A percentile compares a stretch with the other conserved stretches of the same genome.
Conservation (phyloP, 805 yeast genomes). For the Lachancea thermotolerans region DNA sequence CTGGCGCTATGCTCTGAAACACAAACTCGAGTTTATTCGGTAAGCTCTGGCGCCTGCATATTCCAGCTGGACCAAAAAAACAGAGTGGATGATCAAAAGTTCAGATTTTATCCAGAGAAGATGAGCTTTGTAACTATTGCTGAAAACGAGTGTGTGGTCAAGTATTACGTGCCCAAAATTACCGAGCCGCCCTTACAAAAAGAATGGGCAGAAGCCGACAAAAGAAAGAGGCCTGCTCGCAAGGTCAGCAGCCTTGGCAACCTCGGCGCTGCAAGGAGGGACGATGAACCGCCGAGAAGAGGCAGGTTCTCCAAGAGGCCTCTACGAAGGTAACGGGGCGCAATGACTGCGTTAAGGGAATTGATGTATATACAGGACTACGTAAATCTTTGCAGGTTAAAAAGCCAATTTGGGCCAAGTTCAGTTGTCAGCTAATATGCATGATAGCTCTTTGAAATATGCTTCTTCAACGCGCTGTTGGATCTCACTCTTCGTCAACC, state of each 20-base stretch:
- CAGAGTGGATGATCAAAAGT: background rate
- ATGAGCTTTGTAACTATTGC: constrained; percentile 19
- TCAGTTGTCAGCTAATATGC: constrained; percentile 31
- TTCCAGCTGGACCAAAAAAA: background rate
- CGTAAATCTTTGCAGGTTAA: background rate
- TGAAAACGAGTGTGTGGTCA: constrained; percentile 17
- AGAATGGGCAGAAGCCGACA: background rate
- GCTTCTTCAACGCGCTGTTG: constrained; percentile 41
- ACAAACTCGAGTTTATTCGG: background rate
- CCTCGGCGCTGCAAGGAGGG: background rate
- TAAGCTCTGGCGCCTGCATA: background rate
- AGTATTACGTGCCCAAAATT: constrained; percentile 4
- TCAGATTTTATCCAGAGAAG: constrained; percentile 24
- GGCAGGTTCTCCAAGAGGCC: constrained; percentile 4
- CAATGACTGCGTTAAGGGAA: background rate
- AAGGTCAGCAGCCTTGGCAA: background rate
- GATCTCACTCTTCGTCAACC: constrained; percentile 83
- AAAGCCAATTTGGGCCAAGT: background rate
- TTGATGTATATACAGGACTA: constrained; percentile 8
- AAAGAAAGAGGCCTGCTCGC: background rate
- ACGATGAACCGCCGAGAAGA: constrained; percentile 1
- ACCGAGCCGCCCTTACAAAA: background rate
- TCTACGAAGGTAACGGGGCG: background rate
- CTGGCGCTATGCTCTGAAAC: constrained; percentile 11
- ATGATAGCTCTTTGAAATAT: constrained; percentile 50